Conservation (phyloP, 129 eudicot genomes). For the Flaveria ramosissima region DNA sequence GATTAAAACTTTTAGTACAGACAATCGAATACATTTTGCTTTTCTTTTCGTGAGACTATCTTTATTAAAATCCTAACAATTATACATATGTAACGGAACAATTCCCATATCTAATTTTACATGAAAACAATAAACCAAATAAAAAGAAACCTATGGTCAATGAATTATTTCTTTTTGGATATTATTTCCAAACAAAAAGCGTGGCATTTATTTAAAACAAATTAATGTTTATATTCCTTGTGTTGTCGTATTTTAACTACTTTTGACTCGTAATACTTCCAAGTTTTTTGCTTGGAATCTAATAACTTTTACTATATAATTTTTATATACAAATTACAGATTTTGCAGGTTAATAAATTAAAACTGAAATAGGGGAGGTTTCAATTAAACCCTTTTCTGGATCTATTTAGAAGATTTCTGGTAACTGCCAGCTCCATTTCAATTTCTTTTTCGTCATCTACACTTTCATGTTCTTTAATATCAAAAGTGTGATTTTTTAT, state of each 20-base stretch:
- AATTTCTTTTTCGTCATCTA: neutral
- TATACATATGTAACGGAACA: neutral
- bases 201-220: constrained; percentile 3
- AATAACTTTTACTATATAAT: neutral
- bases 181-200: neutral
- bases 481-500: neutral
- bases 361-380: neutral
- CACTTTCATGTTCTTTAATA: neutral
- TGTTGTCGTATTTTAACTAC: constrained; percentile 13
- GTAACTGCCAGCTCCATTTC: neutral
- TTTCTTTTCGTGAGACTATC: neutral
- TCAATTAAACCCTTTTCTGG: neutral
- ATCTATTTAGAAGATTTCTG: neutral
- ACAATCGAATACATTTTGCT: neutral
- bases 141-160: neutral
- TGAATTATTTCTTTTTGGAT: neutral
- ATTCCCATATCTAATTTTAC: neutral
- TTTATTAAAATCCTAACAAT: neutral
- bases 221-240: neutral
- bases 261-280: neutral
- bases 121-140: neutral
- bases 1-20: neutral
- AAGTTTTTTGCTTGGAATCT: neutral
- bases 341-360: neutral
- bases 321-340: neutral